Evolutionary conservation across 2,329 filamentous ascomycete genomes (phyloP).

Genomic region (Neofusicoccum laricinum): DNA sequence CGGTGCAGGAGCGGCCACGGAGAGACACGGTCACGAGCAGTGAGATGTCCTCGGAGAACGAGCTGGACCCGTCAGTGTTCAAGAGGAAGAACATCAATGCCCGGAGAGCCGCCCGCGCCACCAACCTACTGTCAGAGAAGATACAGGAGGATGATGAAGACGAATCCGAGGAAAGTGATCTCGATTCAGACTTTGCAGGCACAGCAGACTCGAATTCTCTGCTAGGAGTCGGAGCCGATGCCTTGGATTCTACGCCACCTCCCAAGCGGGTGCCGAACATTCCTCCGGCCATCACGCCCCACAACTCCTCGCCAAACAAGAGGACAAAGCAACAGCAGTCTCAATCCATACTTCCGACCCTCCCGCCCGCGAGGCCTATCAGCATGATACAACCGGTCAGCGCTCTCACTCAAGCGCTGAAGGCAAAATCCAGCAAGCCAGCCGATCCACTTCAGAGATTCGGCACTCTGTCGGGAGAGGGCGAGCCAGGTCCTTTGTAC

Average conservation of each 20-base stretch:
- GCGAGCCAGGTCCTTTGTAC: constrained; percentile 71
- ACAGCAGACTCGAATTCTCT: constrained; percentile 65
- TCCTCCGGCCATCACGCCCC: constrained; percentile 40
- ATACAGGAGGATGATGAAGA: constrained; percentile 46
- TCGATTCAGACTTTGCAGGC: constrained; percentile 40
- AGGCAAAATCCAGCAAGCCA: constrained; percentile 67
- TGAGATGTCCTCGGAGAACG: constrained; percentile 79
- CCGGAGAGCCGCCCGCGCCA: constrained; percentile 55
- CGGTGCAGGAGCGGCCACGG: constrained; percentile 65
- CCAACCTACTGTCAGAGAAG: constrained; percentile 50
- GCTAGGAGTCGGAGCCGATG: constrained; percentile 62
- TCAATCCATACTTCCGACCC: constrained; percentile 55
- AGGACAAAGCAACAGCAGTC: constrained; percentile 47
- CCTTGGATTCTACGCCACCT: constrained; percentile 53
- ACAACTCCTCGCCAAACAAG: constrained; percentile 60
- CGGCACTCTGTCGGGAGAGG: constrained; percentile 72
- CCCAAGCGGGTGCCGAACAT: constrained; percentile 41
- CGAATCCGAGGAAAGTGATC: constrained; percentile 37
- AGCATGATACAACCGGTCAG: constrained; percentile 70
- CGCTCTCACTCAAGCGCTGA: constrained; percentile 68
- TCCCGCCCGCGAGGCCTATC: constrained; percentile 70
- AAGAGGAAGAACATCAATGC: constrained; percentile 62
- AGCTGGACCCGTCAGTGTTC: constrained; percentile 66
- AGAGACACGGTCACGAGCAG: constrained; percentile 78
- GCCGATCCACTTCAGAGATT: constrained; percentile 74